Percentiles rank a stretch among this genome's conserved stretches.
Evolutionary conservation across 176 grass and related monocot genomes (phyloP).

Genomic region (Typha latifolia): DNA sequence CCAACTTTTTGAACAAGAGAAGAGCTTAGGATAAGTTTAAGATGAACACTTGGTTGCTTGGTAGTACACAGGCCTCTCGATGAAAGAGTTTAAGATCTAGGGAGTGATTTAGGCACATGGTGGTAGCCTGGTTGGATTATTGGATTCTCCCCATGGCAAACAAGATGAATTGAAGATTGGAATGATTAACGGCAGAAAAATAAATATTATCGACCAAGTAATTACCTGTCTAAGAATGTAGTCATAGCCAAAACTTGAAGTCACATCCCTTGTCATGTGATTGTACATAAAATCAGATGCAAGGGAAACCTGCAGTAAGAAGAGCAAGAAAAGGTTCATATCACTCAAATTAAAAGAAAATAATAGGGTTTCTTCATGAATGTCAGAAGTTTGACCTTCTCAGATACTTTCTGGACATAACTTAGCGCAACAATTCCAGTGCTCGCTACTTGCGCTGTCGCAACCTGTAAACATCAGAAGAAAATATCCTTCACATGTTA

Average conservation of each 20-base stretch:
- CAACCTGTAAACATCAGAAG: conserved; percentile 47
- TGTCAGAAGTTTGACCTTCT: conserved; percentile 55
- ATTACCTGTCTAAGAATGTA: conserved; percentile 94
- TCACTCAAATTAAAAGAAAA: conserved; percentile 16
- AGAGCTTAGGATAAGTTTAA: too few species aligned
- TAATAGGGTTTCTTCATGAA: background rate
- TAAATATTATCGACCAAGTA: background rate
- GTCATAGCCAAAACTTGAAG: conserved; percentile 92
- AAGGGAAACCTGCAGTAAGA: conserved; percentile 68
- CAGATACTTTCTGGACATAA: conserved; percentile 96
- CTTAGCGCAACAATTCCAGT: conserved; percentile 93
- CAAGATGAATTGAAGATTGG: background rate
- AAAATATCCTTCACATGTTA: background rate
- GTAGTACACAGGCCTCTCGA: too few species aligned
- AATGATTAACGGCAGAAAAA: background rate
- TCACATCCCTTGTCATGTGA: conserved; percentile 85
- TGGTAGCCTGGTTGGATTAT: background rate
- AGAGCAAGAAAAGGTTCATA: background rate
- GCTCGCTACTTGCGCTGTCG: conserved; percentile 86
- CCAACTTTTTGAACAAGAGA: too few species aligned
- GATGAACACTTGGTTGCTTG: too few species aligned
- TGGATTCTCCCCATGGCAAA: background rate
- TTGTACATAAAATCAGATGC: conserved; percentile 99
- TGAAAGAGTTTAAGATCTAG: too few species aligned
- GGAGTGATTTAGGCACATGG: background rate